A percentile compares a stretch with the other conserved stretches of the same genome.
phyloP scores from a whole-genome alignment of 2,329 filamentous ascomycete genomes.

The Trichoderma simmonsii region DNA sequence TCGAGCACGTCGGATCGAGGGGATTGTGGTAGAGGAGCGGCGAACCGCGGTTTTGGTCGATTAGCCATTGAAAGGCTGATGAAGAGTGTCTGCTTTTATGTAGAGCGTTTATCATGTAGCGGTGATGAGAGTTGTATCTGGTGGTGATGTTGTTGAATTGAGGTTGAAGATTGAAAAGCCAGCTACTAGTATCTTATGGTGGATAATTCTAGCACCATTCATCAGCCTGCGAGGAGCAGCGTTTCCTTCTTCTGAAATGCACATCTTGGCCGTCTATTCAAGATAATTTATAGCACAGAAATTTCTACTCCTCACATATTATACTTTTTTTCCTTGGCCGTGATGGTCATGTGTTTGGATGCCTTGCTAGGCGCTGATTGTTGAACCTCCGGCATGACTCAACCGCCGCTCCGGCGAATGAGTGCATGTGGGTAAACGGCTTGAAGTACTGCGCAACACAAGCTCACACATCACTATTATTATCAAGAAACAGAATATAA shows the following conservation, averaged over 20 bases:
- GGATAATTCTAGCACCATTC: background rate
- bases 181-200: background rate
- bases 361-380: background rate
- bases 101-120: background rate
- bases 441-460: background rate
- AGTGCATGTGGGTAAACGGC: background rate
- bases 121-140: background rate
- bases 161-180: background rate
- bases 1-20: constrained; percentile 43
- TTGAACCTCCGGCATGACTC: background rate
- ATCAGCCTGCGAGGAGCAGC: background rate
- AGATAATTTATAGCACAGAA: background rate
- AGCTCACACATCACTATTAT: background rate
- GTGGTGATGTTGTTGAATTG: background rate
- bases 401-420: background rate
- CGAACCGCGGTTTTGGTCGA: constrained; percentile 31
- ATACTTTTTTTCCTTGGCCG: background rate
- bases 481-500: background rate
- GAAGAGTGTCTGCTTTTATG: background rate
- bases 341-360: background rate
- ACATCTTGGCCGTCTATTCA: background rate
- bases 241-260: background rate
- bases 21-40: constrained; percentile 43
- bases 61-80: background rate
- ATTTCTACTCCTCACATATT: fast-evolving